These are phyloP conservation scores for Lanmaoa pseudosensibilis DNA, from an alignment of 768 basidiomycete species.

Conservation along the genomic window DNA sequence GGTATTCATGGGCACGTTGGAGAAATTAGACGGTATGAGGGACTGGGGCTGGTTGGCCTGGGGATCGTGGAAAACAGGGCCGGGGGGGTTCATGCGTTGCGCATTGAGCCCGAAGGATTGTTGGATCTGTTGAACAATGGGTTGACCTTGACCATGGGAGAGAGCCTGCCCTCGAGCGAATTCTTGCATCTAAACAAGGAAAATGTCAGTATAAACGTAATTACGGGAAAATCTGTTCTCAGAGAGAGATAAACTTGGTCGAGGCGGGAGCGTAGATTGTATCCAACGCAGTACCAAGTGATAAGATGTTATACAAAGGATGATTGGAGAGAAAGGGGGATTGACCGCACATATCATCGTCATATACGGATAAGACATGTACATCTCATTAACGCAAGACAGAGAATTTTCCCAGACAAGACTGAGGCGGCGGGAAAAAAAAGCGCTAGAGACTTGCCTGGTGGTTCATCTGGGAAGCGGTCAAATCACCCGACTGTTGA, in stretches of 20 bases:
- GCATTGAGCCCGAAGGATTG: conserved; percentile 42
- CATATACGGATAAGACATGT: conserved; percentile 12
- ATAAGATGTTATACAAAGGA: conserved; percentile 16
- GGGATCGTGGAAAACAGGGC: conserved; percentile 39
- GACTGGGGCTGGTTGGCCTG: conserved; percentile 30
- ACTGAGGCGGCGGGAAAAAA: conserved; percentile 1
- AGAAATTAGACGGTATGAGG: conserved; percentile 40
- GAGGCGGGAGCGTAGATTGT: conserved; percentile 1
- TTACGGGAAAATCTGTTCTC: conserved; percentile 6
- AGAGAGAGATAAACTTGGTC: conserved; percentile 5
- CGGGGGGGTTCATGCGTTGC: conserved; percentile 40
- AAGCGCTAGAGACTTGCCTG: conserved; percentile 45
- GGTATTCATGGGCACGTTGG: conserved; percentile 40
- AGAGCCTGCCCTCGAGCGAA: conserved; percentile 43
- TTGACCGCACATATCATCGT: conserved; percentile 18
- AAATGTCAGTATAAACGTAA: conserved; percentile 27
- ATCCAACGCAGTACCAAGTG: conserved; percentile 3
- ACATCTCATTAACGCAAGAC: conserved; percentile 13
- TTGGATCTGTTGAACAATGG: conserved; percentile 40
- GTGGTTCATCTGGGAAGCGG: conserved; percentile 38
- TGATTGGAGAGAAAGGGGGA: conserved; percentile 16
- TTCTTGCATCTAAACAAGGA: conserved; percentile 43
- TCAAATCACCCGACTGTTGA: conserved; percentile 43
- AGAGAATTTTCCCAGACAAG: conserved; percentile 18
- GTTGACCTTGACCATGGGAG: conserved; percentile 42